Evolutionary conservation across 768 basidiomycete species (phyloP).

Genomic region (Termitomyces sp.): DNA sequence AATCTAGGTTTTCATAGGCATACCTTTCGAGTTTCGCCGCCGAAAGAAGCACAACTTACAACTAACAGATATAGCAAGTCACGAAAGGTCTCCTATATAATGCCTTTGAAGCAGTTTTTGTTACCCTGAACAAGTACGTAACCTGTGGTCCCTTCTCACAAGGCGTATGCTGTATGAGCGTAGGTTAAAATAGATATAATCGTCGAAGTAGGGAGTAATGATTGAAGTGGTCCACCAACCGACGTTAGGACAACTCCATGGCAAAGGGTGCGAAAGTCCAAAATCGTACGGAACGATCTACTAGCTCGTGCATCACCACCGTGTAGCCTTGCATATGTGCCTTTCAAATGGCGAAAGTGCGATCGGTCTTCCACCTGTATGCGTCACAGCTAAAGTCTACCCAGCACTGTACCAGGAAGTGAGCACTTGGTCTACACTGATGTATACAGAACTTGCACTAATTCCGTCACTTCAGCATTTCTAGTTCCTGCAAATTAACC

Average conservation of each 20-base stretch:
- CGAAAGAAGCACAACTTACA: too few relatives aligned
- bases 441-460: neutral
- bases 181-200: neutral
- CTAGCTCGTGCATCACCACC: neutral
- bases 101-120: neutral
- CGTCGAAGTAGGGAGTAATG: neutral
- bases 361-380: neutral
- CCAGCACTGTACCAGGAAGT: neutral
- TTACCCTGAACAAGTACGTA: neutral
- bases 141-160: neutral
- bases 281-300: neutral
- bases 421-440: neutral
- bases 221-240: neutral
- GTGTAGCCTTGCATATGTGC: neutral
- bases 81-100: neutral
- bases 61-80: neutral
- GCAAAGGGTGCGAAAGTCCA: neutral
- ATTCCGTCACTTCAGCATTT: slow-evolving; percentile 11
- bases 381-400: neutral
- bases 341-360: neutral
- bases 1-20: too few relatives aligned
- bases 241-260: neutral
- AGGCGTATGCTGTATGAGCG: neutral
- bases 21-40: too few relatives aligned
- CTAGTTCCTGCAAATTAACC: slow-evolving; percentile 11